Conservation (phyloP, 176 grass and related monocot genomes). For the Avena eriantha region DNA sequence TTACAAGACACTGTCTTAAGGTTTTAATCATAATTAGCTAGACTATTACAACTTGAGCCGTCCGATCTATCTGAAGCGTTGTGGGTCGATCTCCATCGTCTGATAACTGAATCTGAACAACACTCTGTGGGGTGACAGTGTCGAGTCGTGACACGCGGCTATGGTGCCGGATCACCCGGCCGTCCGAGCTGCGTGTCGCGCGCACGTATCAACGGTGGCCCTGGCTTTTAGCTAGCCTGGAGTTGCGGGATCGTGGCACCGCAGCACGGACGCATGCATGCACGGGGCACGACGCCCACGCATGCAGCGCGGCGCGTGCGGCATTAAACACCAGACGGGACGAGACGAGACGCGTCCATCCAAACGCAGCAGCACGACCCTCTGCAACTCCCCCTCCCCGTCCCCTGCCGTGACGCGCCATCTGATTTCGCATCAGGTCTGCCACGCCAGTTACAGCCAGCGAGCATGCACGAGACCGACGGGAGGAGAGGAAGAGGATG, state of each 20-base stretch:
- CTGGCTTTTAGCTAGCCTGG: background rate
- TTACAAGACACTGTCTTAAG: no score
- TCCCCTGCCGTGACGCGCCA: background rate
- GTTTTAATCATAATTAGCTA: no score
- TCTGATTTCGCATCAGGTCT: background rate
- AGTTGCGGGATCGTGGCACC: background rate
- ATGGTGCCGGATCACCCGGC: background rate
- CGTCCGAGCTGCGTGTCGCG: background rate
- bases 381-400: background rate
- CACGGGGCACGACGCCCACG: background rate
- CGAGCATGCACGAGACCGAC: background rate
- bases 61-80: no score
- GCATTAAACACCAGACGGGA: conserved; percentile 36
- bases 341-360: conserved; percentile 33
- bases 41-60: no score
- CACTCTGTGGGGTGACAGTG: no score
- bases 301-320: background rate
- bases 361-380: background rate
- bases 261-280: background rate
- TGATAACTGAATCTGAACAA: no score
- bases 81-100: no score
- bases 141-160: background rate
- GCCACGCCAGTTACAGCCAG: background rate
- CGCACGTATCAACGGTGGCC: background rate
- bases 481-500: background rate